Conservation (phyloP, 2,329 filamentous ascomycete species). For the Pseudocercospora eumusae region DNA sequence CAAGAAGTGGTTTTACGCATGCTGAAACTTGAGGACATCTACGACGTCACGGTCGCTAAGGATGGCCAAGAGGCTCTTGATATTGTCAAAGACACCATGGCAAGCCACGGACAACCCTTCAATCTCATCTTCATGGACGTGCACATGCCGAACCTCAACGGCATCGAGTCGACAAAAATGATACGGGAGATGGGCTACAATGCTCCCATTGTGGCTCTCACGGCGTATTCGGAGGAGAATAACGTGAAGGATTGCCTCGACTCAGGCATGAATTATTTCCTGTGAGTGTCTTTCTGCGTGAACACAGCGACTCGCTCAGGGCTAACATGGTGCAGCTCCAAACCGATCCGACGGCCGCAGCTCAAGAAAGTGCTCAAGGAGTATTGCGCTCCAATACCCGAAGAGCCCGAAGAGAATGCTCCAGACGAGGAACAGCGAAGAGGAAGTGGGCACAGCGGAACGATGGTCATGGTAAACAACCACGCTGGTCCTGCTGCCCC, state of each 20-base stretch:
- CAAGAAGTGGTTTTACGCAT: conserved; percentile 63
- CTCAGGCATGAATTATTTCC: conserved; percentile 89
- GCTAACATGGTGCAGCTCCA: conserved; percentile 36
- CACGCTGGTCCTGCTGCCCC: conserved; percentile 1
- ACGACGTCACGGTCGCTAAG: conserved; percentile 78
- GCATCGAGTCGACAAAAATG: conserved; percentile 78
- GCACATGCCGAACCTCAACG: conserved; percentile 68
- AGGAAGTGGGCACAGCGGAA: conserved; percentile 20
- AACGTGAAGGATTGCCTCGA: conserved; percentile 69
- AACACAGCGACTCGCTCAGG: not conserved
- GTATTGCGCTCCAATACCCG: conserved; percentile 56
- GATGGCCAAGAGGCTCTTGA: conserved; percentile 75
- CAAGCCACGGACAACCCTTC: conserved; percentile 61
- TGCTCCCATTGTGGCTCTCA: conserved; percentile 88
- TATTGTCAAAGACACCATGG: conserved; percentile 79
- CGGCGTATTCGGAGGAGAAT: conserved; percentile 86
- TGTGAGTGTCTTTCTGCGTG: conserved; percentile 44
- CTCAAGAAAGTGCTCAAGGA: conserved; percentile 82
- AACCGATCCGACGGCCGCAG: conserved; percentile 74
- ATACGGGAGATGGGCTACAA: conserved; percentile 86
- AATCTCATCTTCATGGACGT: conserved; percentile 75
- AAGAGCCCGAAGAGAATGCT: conserved; percentile 24
- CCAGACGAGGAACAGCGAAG: conserved; percentile 14
- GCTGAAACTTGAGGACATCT: conserved; percentile 75
- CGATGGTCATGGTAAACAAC: conserved; percentile 21